Evolutionary conservation across 2,329 filamentous ascomycete genomes (phyloP).

Genomic region (Aureobasidium sp.): DNA sequence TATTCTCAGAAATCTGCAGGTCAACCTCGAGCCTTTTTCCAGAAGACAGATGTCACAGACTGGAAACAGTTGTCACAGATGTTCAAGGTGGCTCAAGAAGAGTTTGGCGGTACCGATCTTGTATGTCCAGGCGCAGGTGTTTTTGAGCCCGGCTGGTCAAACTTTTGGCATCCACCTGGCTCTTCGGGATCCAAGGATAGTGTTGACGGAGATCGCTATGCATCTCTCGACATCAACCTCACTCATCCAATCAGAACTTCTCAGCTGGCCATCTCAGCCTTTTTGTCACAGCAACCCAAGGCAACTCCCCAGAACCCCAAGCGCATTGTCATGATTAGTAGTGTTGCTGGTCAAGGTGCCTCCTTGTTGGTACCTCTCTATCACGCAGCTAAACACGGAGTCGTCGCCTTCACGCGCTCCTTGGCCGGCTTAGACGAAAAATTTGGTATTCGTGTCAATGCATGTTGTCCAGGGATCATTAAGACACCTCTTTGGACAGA

Average conservation of each 20-base stretch:
- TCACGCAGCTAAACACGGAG: slow-evolving; percentile 36
- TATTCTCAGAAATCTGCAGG: slow-evolving; percentile 19
- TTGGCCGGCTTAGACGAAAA: slow-evolving; percentile 40
- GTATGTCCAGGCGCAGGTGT: slow-evolving; percentile 40
- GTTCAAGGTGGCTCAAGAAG: slow-evolving; percentile 39
- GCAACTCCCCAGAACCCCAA: slow-evolving; percentile 34
- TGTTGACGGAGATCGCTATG: slow-evolving; percentile 26
- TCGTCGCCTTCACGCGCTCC: slow-evolving; percentile 41
- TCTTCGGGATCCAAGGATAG: slow-evolving; percentile 24
- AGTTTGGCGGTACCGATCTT: slow-evolving; percentile 40
- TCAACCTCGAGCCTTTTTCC: slow-evolving; percentile 30
- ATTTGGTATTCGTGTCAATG: slow-evolving; percentile 49
- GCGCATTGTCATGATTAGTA: slow-evolving; percentile 35
- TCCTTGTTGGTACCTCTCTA: slow-evolving; percentile 35
- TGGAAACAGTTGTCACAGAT: slow-evolving; percentile 42
- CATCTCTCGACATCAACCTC: slow-evolving; percentile 37
- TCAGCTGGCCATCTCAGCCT: slow-evolving; percentile 38
- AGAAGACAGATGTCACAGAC: slow-evolving; percentile 39
- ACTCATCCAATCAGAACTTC: slow-evolving; percentile 40
- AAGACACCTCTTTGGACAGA: slow-evolving; percentile 55
- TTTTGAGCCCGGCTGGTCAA: slow-evolving; percentile 39
- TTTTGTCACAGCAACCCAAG: slow-evolving; percentile 29
- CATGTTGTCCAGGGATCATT: slow-evolving; percentile 51
- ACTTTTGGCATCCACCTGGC: slow-evolving; percentile 42
- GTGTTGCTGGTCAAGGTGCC: slow-evolving; percentile 34